These are phyloP conservation scores for Suillus ampliporus DNA, from an alignment of 768 basidiomycete genomes.

Conservation along the genomic window DNA sequence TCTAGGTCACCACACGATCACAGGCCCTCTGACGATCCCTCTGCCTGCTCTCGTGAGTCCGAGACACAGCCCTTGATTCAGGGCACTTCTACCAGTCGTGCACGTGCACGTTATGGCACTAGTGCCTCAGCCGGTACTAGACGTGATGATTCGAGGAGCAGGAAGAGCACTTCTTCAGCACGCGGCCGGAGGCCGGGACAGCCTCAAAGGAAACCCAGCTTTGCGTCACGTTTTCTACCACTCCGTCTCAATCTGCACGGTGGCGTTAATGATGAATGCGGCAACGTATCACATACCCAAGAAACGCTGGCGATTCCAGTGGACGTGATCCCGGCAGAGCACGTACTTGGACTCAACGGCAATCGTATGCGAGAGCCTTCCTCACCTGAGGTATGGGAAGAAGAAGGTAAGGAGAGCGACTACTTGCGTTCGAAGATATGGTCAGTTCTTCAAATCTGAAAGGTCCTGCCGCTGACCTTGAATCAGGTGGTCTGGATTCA, in stretches of 20 bases:
- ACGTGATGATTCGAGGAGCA: constrained; percentile 34
- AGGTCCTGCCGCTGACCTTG: neutral
- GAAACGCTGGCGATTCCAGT: constrained; percentile 38
- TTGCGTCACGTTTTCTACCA: constrained; percentile 44
- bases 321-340: constrained; percentile 48
- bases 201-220: constrained; percentile 33
- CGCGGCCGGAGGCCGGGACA: constrained; percentile 21
- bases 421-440: constrained; percentile 89
- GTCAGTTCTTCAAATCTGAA: constrained; percentile 44
- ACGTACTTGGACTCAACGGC: constrained; percentile 24
- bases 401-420: constrained; percentile 61
- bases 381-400: constrained; percentile 26
- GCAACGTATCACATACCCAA: constrained; percentile 7
- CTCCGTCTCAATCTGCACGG: constrained; percentile 23
- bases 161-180: constrained; percentile 27
- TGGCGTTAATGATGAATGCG: constrained; percentile 13
- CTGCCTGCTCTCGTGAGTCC: neutral
- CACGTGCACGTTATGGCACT: constrained; percentile 25
- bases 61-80: constrained; percentile 36
- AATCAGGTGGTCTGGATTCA: constrained; percentile 86
- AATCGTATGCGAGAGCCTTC: constrained; percentile 23
- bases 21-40: neutral
- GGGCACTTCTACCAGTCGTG: neutral
- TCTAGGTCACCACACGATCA: neutral
- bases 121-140: constrained; percentile 12